Evolutionary conservation across 768 basidiomycete genomes (phyloP), one percentile per base, ranked within the genome.

Genomic region (Candolleomyces eurysporus): DNA sequence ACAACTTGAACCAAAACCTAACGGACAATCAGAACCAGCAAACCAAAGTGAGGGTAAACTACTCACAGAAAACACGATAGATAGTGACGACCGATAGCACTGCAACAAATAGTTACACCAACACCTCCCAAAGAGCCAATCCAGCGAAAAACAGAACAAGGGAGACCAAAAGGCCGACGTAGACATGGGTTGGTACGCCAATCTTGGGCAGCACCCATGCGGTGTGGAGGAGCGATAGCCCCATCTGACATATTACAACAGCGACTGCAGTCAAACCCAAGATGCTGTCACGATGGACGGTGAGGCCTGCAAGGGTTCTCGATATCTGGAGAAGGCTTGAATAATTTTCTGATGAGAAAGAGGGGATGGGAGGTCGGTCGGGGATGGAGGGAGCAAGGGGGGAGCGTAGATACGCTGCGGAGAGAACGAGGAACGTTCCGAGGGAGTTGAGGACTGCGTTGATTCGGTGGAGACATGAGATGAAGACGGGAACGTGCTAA

Each of bases 161-260:
- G 0, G 86, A 85, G 4, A 89, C 79, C 32, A 94, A 71, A 49
- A 86, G 76, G 21, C 83, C 85, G 10, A 87, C 77, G 72, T 92
- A 94, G 26, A 89, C 90, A 36, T 87, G 88, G 0, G 84, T 85
- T 55, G 91, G 92, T 31, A 92, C 81, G 7, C 92, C 92, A 30
- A 93, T 82, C 45, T 82, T 80, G 0, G 90, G 89, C 13, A 94
- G 78, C 31, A 91, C 74, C 56, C 79, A 72, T 1, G 89, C 84
- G 0, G 89, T 85, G 64, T 92, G 88, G 57, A 92, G 77, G 17
- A 89, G 73, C 3, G 84, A 75, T 21, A 93, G 80, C 32, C 79
- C 66, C 9, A 80, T 75, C 57, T 90, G 87, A 14, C 87, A 68
- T 6, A 77, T 32, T 31, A 84, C 63, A 31, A 84, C 72, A 1